Conservation (phyloP, 306 rosid species). For the Castanospermum australe region DNA sequence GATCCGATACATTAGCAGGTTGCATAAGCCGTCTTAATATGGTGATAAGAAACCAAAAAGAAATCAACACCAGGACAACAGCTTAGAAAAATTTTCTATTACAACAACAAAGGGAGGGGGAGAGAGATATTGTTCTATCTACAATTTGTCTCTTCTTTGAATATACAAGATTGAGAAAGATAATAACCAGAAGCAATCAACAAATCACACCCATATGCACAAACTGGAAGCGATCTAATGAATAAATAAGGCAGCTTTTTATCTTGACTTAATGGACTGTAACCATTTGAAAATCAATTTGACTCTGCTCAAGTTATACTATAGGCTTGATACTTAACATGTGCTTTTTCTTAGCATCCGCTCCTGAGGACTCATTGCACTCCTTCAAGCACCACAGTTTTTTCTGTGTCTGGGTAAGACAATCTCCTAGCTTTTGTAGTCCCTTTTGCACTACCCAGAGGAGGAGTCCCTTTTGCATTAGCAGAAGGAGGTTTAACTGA, state of each 20-base stretch:
- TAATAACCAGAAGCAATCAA: conserved; percentile 24
- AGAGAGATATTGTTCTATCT: conserved; percentile 25
- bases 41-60: background rate
- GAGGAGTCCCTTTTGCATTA: conserved; percentile 44
- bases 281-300: conserved; percentile 28
- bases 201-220: conserved; percentile 44
- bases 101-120: conserved; percentile 3
- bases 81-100: conserved; percentile 9
- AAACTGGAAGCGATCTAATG: conserved; percentile 21
- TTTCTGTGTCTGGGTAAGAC: conserved; percentile 63
- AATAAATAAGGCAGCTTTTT: conserved; percentile 33
- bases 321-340: conserved; percentile 27
- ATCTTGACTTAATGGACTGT: conserved; percentile 29
- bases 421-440: conserved; percentile 60
- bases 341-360: conserved; percentile 37
- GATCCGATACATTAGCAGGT: background rate
- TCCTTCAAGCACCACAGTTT: conserved; percentile 35
- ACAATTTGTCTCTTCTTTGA: conserved; percentile 30
- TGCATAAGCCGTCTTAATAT: conserved; percentile 9
- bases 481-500: conserved; percentile 41
- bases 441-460: conserved; percentile 53
- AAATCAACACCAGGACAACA: conserved; percentile 3
- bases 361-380: conserved; percentile 36
- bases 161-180: conserved; percentile 34
- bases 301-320: conserved; percentile 27